Evolutionary conservation across 2,329 filamentous ascomycete genomes (phyloP), one percentile per base, ranked within the genome.

Genomic region (Cadophora sp.): DNA sequence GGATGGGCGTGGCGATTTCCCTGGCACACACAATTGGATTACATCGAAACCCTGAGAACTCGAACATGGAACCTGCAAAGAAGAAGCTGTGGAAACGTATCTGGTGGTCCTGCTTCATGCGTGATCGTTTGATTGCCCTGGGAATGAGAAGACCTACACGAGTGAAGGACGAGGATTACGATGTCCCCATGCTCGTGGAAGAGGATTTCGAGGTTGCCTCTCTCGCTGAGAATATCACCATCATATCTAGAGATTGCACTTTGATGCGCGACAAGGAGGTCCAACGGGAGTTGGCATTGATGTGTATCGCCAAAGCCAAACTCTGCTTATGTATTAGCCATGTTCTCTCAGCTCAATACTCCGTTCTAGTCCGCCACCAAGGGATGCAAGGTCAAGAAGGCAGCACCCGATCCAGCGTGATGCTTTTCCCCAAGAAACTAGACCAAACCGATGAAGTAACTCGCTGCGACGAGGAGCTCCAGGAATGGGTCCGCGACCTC

Each of bases 41-140:
- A 20, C 94, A 98, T 79, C 91, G 94, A 70, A 92, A 97, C 74
- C 93, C 94, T 1, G 86, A 86, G 36, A 91, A 89, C 66, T 93
- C 92, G 9, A 89, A 87, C 73, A 93, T 97, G 86, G 86, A 91
- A 47, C 79, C 82, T 3, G 84, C 87, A 62, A 91, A 92, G 75
- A 91, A 94, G 76, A 92, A 89, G 75, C 82, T 97, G 60, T 97
- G 94, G 92, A 97, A 97, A 81, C 87, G 94, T 62, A 96, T 97
- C 73, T 98, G 95, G 95, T 98, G 95, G 95, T 97, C 92, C 39
- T 96, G 93, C 70, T 97, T 97, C 76, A 97, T 97, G 88, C 90
- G 94, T 64, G 95, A 98, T 79, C 91, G 94, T 59, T 85, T 97
- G 50, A 94, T 97, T 70, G 95, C 95, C 1, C 83, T 98, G 14